Conservation (phyloP, 2,329 filamentous ascomycete genomes). For the Biscogniauxia sp. region DNA sequence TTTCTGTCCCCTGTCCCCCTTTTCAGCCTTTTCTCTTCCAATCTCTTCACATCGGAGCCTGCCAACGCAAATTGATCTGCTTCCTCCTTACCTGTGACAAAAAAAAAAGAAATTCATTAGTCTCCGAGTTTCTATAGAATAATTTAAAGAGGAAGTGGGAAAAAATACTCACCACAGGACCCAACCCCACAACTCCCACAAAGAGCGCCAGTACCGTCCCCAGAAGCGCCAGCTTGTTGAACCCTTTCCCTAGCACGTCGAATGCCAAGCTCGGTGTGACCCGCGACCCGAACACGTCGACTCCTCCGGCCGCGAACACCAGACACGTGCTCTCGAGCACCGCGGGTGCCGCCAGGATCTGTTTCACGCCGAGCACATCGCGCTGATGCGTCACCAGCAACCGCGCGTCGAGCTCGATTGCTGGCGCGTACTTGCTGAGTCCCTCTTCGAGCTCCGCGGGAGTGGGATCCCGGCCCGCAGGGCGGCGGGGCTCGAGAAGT, state of each 20-base stretch:
- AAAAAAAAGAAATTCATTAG: constrained; percentile 6
- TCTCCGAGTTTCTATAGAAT: background rate
- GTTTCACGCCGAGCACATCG: constrained; percentile 72
- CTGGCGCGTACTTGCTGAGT: constrained; percentile 70
- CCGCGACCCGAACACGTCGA: constrained; percentile 85
- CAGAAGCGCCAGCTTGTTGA: constrained; percentile 85
- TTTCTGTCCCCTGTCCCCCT: background rate
- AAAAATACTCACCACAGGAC: constrained; percentile 72
- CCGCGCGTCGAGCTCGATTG: constrained; percentile 80
- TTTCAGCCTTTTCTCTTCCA: background rate
- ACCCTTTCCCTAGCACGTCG: constrained; percentile 88
- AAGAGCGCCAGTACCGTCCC: constrained; percentile 78
- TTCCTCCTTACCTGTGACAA: constrained; percentile 43
- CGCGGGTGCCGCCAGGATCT: constrained; percentile 73
- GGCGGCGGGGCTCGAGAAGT: constrained; percentile 80
- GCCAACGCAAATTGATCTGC: constrained; percentile 45
- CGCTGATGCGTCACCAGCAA: constrained; percentile 78
- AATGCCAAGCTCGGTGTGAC: constrained; percentile 87
- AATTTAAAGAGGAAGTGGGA: constrained; percentile 3
- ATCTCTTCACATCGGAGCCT: constrained; percentile 18
- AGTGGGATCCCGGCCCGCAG: constrained; percentile 79
- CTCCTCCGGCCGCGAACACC: constrained; percentile 83
- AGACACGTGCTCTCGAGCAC: constrained; percentile 89
- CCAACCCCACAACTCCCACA: constrained; percentile 72
- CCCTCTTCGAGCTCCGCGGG: constrained; percentile 80